Conservation (phyloP, 2,329 filamentous ascomycete species). For the Apiospora pterosperma region DNA sequence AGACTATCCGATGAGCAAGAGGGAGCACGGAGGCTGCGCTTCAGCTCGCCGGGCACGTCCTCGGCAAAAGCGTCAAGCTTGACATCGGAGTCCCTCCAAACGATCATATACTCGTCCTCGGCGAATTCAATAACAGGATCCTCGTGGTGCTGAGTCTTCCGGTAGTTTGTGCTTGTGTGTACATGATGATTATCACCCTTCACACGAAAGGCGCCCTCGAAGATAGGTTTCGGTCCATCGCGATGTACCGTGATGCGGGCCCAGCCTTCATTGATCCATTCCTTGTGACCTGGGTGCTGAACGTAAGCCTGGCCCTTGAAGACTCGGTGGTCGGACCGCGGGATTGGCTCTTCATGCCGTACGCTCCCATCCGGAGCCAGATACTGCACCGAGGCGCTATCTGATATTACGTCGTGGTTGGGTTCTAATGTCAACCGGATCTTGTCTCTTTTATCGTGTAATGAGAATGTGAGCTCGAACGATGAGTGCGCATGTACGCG, state of each 20-base stretch:
- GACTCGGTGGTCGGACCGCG: slow-evolving; percentile 73
- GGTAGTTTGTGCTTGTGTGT: slow-evolving; percentile 71
- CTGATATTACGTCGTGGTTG: slow-evolving; percentile 83
- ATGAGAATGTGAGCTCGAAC: slow-evolving; percentile 80
- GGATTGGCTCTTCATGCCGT: slow-evolving; percentile 61
- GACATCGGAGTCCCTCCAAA: slow-evolving; percentile 91
- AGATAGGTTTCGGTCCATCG: slow-evolving; percentile 77
- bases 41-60: slow-evolving; percentile 58
- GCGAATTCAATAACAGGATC: slow-evolving; percentile 64
- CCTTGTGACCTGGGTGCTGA: slow-evolving; percentile 51
- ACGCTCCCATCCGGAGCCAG: slow-evolving; percentile 70
- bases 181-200: slow-evolving; percentile 83
- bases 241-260: slow-evolving; percentile 73
- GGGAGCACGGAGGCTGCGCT: slow-evolving; percentile 47
- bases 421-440: slow-evolving; percentile 81
- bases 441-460: slow-evolving; percentile 64
- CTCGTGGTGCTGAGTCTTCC: slow-evolving; percentile 63
- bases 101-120: slow-evolving; percentile 74
- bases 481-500: slow-evolving; percentile 75
- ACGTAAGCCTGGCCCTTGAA: slow-evolving; percentile 79
- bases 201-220: slow-evolving; percentile 85
- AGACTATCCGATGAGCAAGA: slow-evolving; percentile 75
- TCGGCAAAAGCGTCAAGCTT: slow-evolving; percentile 27
- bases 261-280: slow-evolving; percentile 84
- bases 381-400: slow-evolving; percentile 71